These are phyloP conservation scores for Cladosporium sp. DNA, from an alignment of 2,329 filamentous ascomycete species.

Conservation along the genomic window DNA sequence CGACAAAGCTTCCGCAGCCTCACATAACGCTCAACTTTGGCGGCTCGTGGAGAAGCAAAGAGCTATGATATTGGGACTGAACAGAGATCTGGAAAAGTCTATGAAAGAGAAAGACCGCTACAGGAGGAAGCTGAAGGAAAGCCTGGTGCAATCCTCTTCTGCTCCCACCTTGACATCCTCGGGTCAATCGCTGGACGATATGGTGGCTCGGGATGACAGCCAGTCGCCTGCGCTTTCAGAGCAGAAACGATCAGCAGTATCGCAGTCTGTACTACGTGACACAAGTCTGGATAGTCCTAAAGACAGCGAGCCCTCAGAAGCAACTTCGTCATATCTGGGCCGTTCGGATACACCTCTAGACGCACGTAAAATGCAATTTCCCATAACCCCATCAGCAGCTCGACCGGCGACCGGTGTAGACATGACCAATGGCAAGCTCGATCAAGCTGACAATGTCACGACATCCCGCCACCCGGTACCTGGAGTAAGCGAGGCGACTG, in stretches of 20 bases:
- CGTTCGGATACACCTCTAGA: constrained; percentile 37
- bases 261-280: constrained; percentile 25
- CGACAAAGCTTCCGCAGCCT: constrained; percentile 84
- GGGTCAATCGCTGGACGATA: constrained; percentile 20
- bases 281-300: constrained; percentile 32
- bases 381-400: constrained; percentile 27
- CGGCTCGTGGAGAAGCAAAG: constrained; percentile 94
- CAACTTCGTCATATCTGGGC: constrained; percentile 22
- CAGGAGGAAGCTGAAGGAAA: constrained; percentile 83
- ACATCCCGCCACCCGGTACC: constrained; percentile 15
- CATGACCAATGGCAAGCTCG: constrained; percentile 22
- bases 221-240: constrained; percentile 27
- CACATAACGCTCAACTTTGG: constrained; percentile 93
- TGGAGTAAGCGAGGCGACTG: constrained; percentile 16
- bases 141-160: constrained; percentile 49
- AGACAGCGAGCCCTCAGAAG: constrained; percentile 31
- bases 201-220: constrained; percentile 29
- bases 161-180: constrained; percentile 30
- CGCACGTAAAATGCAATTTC: constrained; percentile 21
- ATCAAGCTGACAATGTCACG: constrained; percentile 16
- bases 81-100: constrained; percentile 88
- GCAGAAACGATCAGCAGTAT: constrained; percentile 2
- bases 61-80: constrained; percentile 87
- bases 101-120: constrained; percentile 95
- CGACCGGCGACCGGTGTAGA: constrained; percentile 26